Base-by-base conservation (phyloP, 176 grass and related monocot genomes). In the Areca catechu region DNA sequence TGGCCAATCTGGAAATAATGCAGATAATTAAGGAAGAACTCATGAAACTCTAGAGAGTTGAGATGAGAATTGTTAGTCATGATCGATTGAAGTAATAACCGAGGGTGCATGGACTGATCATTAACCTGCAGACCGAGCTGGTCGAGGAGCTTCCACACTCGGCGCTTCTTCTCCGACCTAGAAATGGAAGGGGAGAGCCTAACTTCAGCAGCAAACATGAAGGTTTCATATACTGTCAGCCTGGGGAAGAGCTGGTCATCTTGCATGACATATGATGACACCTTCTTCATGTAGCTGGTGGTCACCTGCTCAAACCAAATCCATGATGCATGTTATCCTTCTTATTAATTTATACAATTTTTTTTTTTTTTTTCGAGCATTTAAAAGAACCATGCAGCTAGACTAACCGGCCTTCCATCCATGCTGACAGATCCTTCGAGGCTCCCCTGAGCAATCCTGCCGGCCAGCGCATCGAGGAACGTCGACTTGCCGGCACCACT, bases 201-300 rank as follows among this genome's bases (percentile, higher is more conserved):
- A n/a, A 85, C 73, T 57, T 89, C 77, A 9, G 85, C 80, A 1
- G 86, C 86, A 20, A 89, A 89, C 21, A 56, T 80, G 25, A 89
- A 71, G 9, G 86, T 84, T 70, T 89, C 86, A 37, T 81, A 55
- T 69, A 89, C 86, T 0, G 85, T 84, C 10, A 89, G 77, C 85
- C 80, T 74, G 15, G 85, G 77, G 48, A 84, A 89, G 30, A 89
- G 73, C 77, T 89, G 80, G 19, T 89, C 85, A 18, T 89, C 85
- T 77, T 89, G 80, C 85, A 89, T 89, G 22, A 89, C 85, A 20
- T 89, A 89, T 4, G 86, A 89, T 4, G 86, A 89, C 21, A 89
- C 63, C 70, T 77, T 78, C 80, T 89, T 89, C 77, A 89, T 84
- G 80, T 81, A 89, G 80, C 77, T 89, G 22, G 85, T 80, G 0